Evolutionary conservation across 352 stramenopile genomes (phyloP), one percentile per base, ranked within the genome.

Genomic region (Globisporangium cylindrosporum): DNA sequence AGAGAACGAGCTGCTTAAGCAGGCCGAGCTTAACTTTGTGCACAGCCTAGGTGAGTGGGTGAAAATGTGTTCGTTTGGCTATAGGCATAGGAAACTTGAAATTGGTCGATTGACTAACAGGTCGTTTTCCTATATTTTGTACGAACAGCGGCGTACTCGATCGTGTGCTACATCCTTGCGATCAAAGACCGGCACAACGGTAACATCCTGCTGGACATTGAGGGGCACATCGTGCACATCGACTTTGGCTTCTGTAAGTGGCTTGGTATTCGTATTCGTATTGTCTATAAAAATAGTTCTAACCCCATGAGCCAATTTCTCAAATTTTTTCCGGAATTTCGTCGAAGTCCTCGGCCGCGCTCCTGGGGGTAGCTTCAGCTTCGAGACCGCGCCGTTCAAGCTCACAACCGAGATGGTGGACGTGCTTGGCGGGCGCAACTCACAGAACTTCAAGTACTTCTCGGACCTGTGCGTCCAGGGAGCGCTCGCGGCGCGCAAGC

Each of bases 101-200:
- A 51, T 24, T 58, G 43, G 18, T 20, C 20, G 24, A 22, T 3
- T 25, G 25, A 46, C 7, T 25, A 18, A 46, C 29, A 46, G 27
- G 46, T 20, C 29, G 20, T 27, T n/a, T 60, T 7, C 18, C 12
- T 20, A 12, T 27, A 12, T 43, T 73, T 92, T 68, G 38, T 18
- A 84, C 76, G 66, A 2, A 60, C 93, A 83, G 97, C 96, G 24
- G 97, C 91, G 46, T 99, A 99, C 79, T 98, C 94, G 27, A 90
- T 99, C 34, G 92, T 99, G 32, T 98, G 90, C 66, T 99, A 99
- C 77, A 88, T 99, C 38, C 81, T 99, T 18, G 92, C 94, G 15
- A 90, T 99, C 73, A 99, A 99, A 72, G 98, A 99, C 77, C 89
- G 97, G 7, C 98, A 99, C 86, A 99, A 99, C 74, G 98, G 97